These are phyloP conservation scores for Phytopythium litorale DNA, from an alignment of 352 stramenopile species.

Conservation along the genomic window DNA sequence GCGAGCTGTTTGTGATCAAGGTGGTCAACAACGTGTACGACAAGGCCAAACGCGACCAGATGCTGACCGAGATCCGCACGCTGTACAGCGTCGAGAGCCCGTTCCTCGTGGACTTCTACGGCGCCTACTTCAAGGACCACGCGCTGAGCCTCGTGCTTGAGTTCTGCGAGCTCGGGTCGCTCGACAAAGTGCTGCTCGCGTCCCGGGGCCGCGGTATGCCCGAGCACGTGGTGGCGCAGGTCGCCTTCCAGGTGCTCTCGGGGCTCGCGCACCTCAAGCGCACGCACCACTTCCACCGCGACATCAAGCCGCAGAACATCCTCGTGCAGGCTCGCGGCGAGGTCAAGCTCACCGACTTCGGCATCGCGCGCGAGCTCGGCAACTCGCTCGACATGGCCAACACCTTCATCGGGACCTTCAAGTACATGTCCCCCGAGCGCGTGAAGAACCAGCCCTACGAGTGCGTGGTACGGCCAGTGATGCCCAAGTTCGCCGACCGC, in stretches of 20 bases:
- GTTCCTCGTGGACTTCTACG: conserved; percentile 62
- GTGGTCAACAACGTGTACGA: conserved; percentile 76
- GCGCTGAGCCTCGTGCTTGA: conserved; percentile 65
- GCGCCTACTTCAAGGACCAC: conserved; percentile 73
- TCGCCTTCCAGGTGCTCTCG: conserved; percentile 57
- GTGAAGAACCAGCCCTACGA: conserved; percentile 82
- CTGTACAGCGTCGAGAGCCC: conserved; percentile 68
- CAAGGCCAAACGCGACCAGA: conserved; percentile 66
- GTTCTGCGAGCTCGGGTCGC: conserved; percentile 56
- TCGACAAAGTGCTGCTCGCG: conserved; percentile 31
- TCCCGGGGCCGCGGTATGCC: conserved; percentile 24
- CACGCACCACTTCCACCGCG: conserved; percentile 86
- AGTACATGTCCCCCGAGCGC: conserved; percentile 93
- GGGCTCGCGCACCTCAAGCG: conserved; percentile 61
- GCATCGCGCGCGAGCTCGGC: conserved; percentile 57
- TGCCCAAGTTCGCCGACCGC: neutral
- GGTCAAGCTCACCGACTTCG: conserved; percentile 85
- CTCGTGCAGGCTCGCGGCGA: conserved; percentile 74
- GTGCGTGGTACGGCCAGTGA: conserved; percentile 17
- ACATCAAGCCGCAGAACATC: conserved; percentile 94
- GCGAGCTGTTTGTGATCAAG: conserved; percentile 58
- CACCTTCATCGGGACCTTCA: conserved; percentile 90
- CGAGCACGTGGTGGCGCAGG: conserved; percentile 45
- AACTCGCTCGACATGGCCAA: conserved; percentile 75
- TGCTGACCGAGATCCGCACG: conserved; percentile 76